Conservation (phyloP, 2,329 filamentous ascomycete species). For the Fusarium abutilonis region DNA sequence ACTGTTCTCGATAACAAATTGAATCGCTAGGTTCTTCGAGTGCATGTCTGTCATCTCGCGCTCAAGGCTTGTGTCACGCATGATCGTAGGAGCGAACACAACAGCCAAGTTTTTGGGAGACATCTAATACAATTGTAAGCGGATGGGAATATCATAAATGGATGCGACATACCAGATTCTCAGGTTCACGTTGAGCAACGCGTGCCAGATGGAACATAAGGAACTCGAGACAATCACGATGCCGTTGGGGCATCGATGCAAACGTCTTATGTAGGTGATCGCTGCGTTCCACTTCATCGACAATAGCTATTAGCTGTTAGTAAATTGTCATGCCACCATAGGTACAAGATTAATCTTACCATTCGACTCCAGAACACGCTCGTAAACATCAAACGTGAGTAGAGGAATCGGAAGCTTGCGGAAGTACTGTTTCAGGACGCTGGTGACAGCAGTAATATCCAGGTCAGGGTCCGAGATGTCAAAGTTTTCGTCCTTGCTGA, state of each 20-base stretch:
- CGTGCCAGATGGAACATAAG: slow-evolving; percentile 91
- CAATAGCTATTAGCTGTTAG: slow-evolving; percentile 62
- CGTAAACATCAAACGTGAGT: slow-evolving; percentile 92
- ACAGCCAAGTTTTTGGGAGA: slow-evolving; percentile 95
- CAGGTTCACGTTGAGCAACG: slow-evolving; percentile 81
- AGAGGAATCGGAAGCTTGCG: slow-evolving; percentile 88
- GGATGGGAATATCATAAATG: neutral
- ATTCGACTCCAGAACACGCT: slow-evolving; percentile 83
- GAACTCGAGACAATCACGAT: slow-evolving; percentile 91
- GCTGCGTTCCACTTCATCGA: slow-evolving; percentile 73
- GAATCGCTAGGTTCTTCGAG: slow-evolving; percentile 88
- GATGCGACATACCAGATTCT: slow-evolving; percentile 75
- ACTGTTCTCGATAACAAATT: slow-evolving; percentile 92
- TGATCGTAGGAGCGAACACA: slow-evolving; percentile 97
- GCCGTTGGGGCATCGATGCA: slow-evolving; percentile 80
- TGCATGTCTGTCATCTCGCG: slow-evolving; percentile 97
- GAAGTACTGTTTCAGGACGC: slow-evolving; percentile 97
- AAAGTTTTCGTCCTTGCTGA: slow-evolving; percentile 84
- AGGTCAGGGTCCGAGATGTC: slow-evolving; percentile 94
- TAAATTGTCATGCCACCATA: slow-evolving; percentile 2
- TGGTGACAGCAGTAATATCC: slow-evolving; percentile 96
- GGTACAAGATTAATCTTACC: slow-evolving; percentile 60
- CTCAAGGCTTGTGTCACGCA: slow-evolving; percentile 89
- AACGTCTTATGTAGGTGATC: slow-evolving; percentile 78
- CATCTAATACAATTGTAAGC: slow-evolving; percentile 68